These are phyloP conservation scores for Euphorbia tirucalli DNA, from an alignment of 345 rosid species.

Conservation along the genomic window DNA sequence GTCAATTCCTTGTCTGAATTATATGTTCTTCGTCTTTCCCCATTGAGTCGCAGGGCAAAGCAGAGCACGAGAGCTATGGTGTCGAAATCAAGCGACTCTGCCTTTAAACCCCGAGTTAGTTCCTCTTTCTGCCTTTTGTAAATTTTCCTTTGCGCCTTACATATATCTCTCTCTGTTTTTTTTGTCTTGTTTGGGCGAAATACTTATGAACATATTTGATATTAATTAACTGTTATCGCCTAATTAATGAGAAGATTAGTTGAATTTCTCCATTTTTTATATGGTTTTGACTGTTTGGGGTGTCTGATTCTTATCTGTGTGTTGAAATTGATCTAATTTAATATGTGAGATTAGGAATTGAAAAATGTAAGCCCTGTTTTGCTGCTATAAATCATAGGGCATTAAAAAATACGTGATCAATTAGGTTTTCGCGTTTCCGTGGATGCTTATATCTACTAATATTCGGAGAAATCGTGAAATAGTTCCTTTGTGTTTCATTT, in stretches of 20 bases:
- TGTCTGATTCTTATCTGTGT: not conserved
- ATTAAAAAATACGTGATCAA: not conserved
- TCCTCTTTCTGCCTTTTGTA: slow-evolving; percentile 12
- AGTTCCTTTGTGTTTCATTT: not conserved
- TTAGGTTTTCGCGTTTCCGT: not conserved
- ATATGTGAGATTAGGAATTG: not conserved
- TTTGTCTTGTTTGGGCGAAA: not conserved
- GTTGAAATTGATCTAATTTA: not conserved
- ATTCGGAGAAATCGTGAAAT: not conserved
- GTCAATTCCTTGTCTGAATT: slow-evolving; percentile 9
- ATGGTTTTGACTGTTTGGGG: not conserved
- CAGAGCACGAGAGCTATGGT: slow-evolving; percentile 32
- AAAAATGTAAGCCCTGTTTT: slow-evolving; percentile 13
- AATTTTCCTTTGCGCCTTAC: not conserved
- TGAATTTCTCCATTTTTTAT: not conserved
- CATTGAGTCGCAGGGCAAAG: slow-evolving; percentile 17
- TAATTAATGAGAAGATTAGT: not conserved
- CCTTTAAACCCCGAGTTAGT: slow-evolving; percentile 43
- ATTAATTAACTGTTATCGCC: not conserved
- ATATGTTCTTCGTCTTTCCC: not conserved
- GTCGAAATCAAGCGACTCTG: slow-evolving; percentile 42
- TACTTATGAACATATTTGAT: not conserved
- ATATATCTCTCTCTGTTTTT: not conserved
- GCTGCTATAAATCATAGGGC: slow-evolving; percentile 7
- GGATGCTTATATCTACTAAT: not conserved